Evolutionary conservation across 352 stramenopile species (phyloP), one percentile per base, ranked within the genome.

Genomic region (Blastocystis sp.): DNA sequence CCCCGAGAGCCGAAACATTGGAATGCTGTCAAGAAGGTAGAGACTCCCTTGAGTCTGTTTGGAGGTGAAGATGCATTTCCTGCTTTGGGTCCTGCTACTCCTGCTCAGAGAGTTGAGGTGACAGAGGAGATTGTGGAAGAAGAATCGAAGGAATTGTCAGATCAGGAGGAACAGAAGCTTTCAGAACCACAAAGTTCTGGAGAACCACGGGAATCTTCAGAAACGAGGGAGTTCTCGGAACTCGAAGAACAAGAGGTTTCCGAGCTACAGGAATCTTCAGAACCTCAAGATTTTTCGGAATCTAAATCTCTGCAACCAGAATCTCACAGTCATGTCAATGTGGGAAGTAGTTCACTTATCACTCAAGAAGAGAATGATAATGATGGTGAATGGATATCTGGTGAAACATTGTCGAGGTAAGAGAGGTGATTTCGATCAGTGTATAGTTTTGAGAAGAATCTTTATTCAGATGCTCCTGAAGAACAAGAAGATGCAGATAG

Each of bases 31-130:
- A 84, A 84, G 30, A 1, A 33, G 17, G 30, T 9, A 9, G 35
- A 24, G 0, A 66, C 48, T 5, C 64, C 56, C 2, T n/a, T 62
- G 2, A 3, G 13, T 2, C 27, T 84, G 9, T 81, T 81, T 40
- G 37, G 24, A 40, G 53, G 53, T 11, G 73, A 84, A 54, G 64
- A 76, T 48, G 66, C 27, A 17, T 84, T 84, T 57, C 73, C 73
- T 9, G 30, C 73, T 3, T 51, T 84, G 73, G 73, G 73, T 15
- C 24, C 73, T 4, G 60, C 60, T 19, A 15, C 22, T n/a, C 27
- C 33, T 13, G 66, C 37, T 37, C 33, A 78, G 24, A 19, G 56
- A 84, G 11, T 30, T 48, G 30, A 68, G 24, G 4, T 81, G 19
- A 19, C 44, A 5, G 37, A 35, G 24, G 37, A 35, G 24, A 30